These are phyloP conservation scores for Sporobolomyces roseus DNA, from an alignment of 768 basidiomycete species.

Conservation along the genomic window DNA sequence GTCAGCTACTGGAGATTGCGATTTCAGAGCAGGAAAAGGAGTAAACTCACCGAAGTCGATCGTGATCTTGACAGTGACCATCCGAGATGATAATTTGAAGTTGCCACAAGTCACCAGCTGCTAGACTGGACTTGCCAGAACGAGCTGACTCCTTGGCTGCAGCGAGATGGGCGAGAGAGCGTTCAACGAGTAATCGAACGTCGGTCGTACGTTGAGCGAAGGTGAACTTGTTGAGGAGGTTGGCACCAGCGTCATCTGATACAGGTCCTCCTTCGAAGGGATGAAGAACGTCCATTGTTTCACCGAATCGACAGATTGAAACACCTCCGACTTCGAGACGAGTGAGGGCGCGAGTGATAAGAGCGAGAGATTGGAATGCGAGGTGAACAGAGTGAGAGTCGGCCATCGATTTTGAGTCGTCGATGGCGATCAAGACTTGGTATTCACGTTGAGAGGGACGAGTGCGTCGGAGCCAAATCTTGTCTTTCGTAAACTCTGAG, in stretches of 20 bases:
- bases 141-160: conserved; percentile 63
- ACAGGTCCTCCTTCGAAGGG: conserved; percentile 77
- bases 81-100: conserved; percentile 97
- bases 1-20: neutral
- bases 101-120: conserved; percentile 87
- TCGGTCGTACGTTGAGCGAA: conserved; percentile 89
- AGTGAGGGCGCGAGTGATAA: conserved; percentile 83
- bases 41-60: conserved; percentile 58
- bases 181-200: conserved; percentile 72
- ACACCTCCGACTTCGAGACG: conserved; percentile 95
- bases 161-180: conserved; percentile 58
- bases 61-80: conserved; percentile 96
- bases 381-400: conserved; percentile 87
- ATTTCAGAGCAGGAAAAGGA: neutral
- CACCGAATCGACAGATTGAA: conserved; percentile 83
- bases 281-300: conserved; percentile 79
- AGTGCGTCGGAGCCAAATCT: conserved; percentile 94
- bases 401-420: conserved; percentile 96
- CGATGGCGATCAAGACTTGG: conserved; percentile 87
- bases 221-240: conserved; percentile 75
- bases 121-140: conserved; percentile 55
- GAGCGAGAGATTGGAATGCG: conserved; percentile 85
- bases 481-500: conserved; percentile 98
- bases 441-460: conserved; percentile 91
- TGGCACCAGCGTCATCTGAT: conserved; percentile 72